A percentile compares a stretch with the other conserved stretches of the same genome.
Evolutionary conservation across 176 grass and related monocot species (phyloP).

Genomic region (Puya raimondii): DNA sequence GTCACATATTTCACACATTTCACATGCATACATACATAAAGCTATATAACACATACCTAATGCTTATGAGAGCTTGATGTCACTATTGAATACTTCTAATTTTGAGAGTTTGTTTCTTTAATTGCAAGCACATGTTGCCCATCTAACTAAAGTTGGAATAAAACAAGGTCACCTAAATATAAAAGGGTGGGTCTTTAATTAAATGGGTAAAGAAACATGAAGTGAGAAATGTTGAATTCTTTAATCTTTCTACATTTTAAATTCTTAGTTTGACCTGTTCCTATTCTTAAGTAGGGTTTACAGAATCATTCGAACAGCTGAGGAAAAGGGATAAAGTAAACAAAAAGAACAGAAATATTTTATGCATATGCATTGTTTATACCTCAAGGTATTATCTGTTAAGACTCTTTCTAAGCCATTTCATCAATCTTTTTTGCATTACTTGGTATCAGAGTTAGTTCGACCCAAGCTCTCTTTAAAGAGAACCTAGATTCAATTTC

Average conservation of each 20-base stretch:
- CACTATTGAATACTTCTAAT: background rate
- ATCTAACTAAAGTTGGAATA: background rate
- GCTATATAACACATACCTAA: background rate
- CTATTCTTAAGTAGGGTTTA: background rate
- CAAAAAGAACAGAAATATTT: too few species aligned
- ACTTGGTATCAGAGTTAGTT: too few species aligned
- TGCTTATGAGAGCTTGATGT: constrained; percentile 4
- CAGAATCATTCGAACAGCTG: background rate
- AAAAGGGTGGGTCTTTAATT: background rate
- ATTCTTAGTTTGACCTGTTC: background rate
- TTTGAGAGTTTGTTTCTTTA: background rate
- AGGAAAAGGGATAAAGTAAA: too few species aligned
- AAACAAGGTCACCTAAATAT: background rate
- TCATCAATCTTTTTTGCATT: too few species aligned
- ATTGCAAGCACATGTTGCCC: background rate
- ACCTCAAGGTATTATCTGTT: too few species aligned
- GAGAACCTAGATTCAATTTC: too few species aligned
- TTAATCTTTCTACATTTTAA: background rate
- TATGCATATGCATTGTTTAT: too few species aligned
- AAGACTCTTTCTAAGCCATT: too few species aligned
- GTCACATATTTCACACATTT: background rate
- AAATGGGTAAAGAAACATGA: background rate
- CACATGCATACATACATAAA: background rate
- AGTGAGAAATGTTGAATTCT: background rate
- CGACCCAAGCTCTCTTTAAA: too few species aligned